Evolutionary conservation across 225 moss, liverwort and hornwort genomes (phyloP).

Genomic region (Marchantia polymorpha): DNA sequence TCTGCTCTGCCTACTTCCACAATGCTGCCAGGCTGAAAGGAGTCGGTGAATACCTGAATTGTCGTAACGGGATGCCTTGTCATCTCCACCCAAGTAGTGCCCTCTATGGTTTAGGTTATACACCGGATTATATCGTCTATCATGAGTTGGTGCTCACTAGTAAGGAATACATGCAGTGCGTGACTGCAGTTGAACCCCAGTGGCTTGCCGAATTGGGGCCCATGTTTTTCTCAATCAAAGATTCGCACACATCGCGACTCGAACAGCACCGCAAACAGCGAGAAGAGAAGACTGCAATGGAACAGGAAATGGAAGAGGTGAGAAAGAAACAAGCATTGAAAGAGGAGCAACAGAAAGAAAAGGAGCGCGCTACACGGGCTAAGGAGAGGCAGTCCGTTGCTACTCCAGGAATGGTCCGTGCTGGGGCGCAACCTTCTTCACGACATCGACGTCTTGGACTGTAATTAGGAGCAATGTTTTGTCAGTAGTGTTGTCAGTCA

Average conservation of each 20-base stretch:
- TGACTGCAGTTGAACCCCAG: slow-evolving; percentile 96
- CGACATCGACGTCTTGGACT: slow-evolving; percentile 64
- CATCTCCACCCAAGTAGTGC: slow-evolving; percentile 98
- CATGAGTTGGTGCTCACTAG: slow-evolving; percentile 91
- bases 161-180: slow-evolving; percentile 99
- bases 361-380: slow-evolving; percentile 61
- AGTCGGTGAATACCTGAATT: slow-evolving; percentile 89
- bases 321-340: slow-evolving; percentile 66
- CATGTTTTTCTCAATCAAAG: slow-evolving; percentile 98
- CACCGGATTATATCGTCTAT: slow-evolving; percentile 93
- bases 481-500: neutral
- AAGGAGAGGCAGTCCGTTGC: slow-evolving; percentile 70
- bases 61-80: slow-evolving; percentile 93
- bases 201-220: slow-evolving; percentile 99
- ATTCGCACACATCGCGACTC: slow-evolving; percentile 87
- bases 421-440: slow-evolving; percentile 46
- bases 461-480: slow-evolving; percentile 25
- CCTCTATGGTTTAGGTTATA: slow-evolving; percentile 91
- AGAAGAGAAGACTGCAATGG: slow-evolving; percentile 96
- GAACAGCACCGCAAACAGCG: slow-evolving; percentile 85
- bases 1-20: slow-evolving; percentile 94
- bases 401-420: slow-evolving; percentile 59
- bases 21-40: slow-evolving; percentile 95
- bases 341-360: slow-evolving; percentile 52
- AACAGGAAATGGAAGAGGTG: slow-evolving; percentile 95